A percentile compares a stretch with the other conserved stretches of the same genome.
These are phyloP conservation scores for Arthrobotrys entomopaga DNA, from an alignment of 2,329 filamentous ascomycete species.

Conservation along the genomic window DNA sequence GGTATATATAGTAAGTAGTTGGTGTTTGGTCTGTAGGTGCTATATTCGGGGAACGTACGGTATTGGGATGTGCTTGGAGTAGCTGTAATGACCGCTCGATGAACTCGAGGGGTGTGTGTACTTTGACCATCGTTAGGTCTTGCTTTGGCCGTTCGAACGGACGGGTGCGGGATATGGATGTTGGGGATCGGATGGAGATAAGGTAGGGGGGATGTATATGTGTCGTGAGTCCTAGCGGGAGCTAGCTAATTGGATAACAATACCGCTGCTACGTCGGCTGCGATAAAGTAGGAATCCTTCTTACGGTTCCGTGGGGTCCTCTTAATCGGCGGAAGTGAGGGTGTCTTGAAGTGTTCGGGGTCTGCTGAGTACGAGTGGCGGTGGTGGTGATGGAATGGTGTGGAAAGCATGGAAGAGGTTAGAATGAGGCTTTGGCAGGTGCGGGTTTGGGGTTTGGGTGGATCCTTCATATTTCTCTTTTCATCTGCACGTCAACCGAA, in stretches of 20 bases:
- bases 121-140: conserved; percentile 74
- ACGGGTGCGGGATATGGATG: conserved; percentile 55
- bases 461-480: conserved; percentile 48
- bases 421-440: conserved; percentile 11
- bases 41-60: conserved; percentile 68
- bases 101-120: conserved; percentile 87
- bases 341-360: neutral
- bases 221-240: conserved; percentile 5
- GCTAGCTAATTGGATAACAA: neutral
- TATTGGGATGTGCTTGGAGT: conserved; percentile 83
- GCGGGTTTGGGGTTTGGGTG: conserved; percentile 50
- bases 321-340: neutral
- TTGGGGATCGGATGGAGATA: neutral
- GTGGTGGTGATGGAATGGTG: neutral
- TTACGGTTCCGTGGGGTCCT: neutral
- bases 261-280: neutral
- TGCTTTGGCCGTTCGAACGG: conserved; percentile 49
- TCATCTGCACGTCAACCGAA: neutral
- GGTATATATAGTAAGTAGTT: neutral
- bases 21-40: conserved; percentile 13
- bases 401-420: neutral
- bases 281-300: neutral
- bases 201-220: neutral
- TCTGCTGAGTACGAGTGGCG: neutral
- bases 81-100: conserved; percentile 86